Percentiles rank a stretch among this genome's conserved stretches.
phyloP scores from a whole-genome alignment of 2,329 filamentous ascomycete species.

The Calonectria naviculata region DNA sequence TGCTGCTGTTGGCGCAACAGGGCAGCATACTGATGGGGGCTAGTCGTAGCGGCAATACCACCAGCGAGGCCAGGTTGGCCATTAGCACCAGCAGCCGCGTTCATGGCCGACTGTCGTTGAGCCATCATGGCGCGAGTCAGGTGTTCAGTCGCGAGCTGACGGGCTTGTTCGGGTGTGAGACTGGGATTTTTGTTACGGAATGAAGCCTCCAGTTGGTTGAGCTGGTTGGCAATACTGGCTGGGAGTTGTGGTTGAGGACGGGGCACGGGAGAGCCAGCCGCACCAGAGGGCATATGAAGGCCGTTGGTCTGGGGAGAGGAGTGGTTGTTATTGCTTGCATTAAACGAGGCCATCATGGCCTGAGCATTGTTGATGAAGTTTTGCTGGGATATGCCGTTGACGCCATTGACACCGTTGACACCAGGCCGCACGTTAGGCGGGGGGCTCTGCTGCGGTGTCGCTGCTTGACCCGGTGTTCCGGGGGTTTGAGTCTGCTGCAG shows the following conservation, averaged over 20 bases:
- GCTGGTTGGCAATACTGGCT: conserved; percentile 59
- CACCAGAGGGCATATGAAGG: conserved; percentile 58
- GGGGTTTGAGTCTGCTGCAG: conserved; percentile 55
- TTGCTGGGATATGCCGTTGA: conserved; percentile 62
- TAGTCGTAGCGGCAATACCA: conserved; percentile 59
- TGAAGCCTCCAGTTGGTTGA: conserved; percentile 63
- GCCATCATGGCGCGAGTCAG: conserved; percentile 59
- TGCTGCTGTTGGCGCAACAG: conserved; percentile 69
- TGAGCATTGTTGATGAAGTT: conserved; percentile 64
- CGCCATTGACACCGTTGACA: conserved; percentile 44
- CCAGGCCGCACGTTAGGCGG: conserved; percentile 55
- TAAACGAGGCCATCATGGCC: conserved; percentile 63
- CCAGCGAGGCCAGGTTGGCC: conserved; percentile 61
- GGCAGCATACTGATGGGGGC: conserved; percentile 70
- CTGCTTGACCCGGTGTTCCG: conserved; percentile 46
- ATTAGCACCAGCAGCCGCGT: conserved; percentile 62
- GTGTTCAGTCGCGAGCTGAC: conserved; percentile 63
- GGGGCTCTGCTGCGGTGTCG: conserved; percentile 51
- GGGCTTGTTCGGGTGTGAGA: conserved; percentile 59
- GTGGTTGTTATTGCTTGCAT: conserved; percentile 50
- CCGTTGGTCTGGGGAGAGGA: conserved; percentile 57
- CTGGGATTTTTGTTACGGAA: conserved; percentile 64
- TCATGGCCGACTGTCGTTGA: conserved; percentile 65
- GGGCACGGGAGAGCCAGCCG: conserved; percentile 57
- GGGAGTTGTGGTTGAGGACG: conserved; percentile 57